phyloP scores from a whole-genome alignment of 257 asterid species.

The Datura wrightii region DNA sequence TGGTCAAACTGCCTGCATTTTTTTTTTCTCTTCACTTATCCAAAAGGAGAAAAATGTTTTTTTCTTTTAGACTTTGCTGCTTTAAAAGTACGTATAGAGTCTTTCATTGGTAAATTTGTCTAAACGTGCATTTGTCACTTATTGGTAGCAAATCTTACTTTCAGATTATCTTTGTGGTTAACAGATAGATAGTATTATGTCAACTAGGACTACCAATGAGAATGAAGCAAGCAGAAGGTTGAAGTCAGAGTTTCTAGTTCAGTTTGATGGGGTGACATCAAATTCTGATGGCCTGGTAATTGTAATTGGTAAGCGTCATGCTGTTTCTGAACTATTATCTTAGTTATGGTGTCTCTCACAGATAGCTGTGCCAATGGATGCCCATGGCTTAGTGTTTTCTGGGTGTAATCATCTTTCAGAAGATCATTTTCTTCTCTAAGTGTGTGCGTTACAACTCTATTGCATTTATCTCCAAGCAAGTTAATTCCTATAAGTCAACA shows the following conservation, averaged over 20 bases:
- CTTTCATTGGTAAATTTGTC: neutral
- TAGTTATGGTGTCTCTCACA: slow-evolving; percentile 12
- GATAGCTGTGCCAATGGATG: slow-evolving; percentile 22
- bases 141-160: slow-evolving; percentile 30
- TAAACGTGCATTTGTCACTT: neutral
- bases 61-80: neutral
- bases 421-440: slow-evolving; percentile 1
- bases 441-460: neutral
- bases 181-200: slow-evolving; percentile 98
- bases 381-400: slow-evolving; percentile 28
- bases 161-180: slow-evolving; percentile 33
- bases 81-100: neutral
- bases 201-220: slow-evolving; percentile 86
- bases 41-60: neutral
- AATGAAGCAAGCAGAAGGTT: slow-evolving; percentile 99
- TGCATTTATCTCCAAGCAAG: neutral
- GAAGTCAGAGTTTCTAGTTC: slow-evolving; percentile 94
- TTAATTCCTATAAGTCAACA: neutral
- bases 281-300: slow-evolving; percentile 83
- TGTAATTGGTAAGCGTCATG: slow-evolving; percentile 74
- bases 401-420: slow-evolving; percentile 21
- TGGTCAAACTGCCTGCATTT: neutral
- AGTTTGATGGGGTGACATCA: slow-evolving; percentile 95
- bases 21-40: neutral
- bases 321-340: slow-evolving; percentile 28